phyloP scores from a whole-genome alignment of 805 yeast species.

The Saturnispora serradocipensis region DNA sequence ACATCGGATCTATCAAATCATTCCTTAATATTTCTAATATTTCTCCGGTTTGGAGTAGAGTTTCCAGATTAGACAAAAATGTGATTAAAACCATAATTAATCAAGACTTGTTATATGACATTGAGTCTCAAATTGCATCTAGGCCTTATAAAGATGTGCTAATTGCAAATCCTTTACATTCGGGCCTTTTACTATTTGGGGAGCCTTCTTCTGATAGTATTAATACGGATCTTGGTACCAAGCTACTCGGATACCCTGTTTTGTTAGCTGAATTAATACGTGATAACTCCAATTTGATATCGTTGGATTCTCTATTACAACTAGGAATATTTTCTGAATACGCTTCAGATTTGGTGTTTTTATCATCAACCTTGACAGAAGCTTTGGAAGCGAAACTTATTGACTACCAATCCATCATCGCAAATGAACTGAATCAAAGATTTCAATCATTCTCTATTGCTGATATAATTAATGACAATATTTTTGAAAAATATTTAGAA shows the following conservation, averaged over 20 bases:
- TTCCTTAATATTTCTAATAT: background rate
- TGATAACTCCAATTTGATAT: background rate
- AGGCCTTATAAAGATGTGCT: conserved; percentile 13
- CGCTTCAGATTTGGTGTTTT: conserved; percentile 12
- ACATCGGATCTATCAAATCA: conserved; percentile 9
- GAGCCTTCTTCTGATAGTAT: background rate
- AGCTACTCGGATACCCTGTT: conserved; percentile 1
- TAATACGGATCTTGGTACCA: background rate
- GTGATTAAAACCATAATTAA: background rate
- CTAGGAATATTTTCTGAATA: conserved; percentile 33
- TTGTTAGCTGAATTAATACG: conserved; percentile 7
- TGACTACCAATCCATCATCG: conserved; percentile 8
- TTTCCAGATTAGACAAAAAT: background rate
- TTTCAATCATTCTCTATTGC: background rate
- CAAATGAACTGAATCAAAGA: background rate
- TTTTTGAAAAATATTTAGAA: background rate
- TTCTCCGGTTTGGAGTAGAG: background rate
- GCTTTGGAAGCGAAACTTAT: conserved; percentile 6
- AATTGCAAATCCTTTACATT: conserved; percentile 20
- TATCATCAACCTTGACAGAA: background rate
- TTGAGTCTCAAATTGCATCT: conserved; percentile 1
- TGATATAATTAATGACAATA: background rate
- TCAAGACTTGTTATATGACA: background rate
- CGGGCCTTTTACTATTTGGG: conserved; percentile 14
- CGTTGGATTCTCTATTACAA: conserved; percentile 17